Evolutionary conservation across 208 protist species (phyloP).

Genomic region (Leishmania lainsoni): DNA sequence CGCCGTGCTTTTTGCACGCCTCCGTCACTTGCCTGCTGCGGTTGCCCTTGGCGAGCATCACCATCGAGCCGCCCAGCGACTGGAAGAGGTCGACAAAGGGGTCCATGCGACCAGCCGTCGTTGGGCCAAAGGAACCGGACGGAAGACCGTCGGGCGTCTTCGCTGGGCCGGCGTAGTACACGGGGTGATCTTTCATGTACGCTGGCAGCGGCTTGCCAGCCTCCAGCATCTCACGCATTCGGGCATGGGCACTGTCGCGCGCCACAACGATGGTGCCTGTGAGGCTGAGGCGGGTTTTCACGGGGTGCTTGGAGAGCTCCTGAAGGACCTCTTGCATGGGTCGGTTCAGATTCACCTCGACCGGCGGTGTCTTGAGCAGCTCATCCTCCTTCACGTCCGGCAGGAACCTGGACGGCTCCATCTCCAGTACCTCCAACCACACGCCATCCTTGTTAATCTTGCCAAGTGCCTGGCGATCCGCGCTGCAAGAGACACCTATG

Average conservation of each 20-base stretch:
- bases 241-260: constrained; percentile 97
- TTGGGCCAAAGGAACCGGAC: constrained; percentile 96
- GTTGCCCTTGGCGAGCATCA: constrained; percentile 98
- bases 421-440: constrained; percentile 96
- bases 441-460: constrained; percentile 97
- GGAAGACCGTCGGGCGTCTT: constrained; percentile 95
- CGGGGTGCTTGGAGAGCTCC: constrained; percentile 86
- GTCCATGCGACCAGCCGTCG: constrained; percentile 97
- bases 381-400: constrained; percentile 89
- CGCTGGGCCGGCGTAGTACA: constrained; percentile 98
- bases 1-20: constrained; percentile 95
- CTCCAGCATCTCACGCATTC: constrained; percentile 92
- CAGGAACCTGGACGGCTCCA: constrained; percentile 93
- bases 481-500: constrained; percentile 97
- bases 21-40: constrained; percentile 90
- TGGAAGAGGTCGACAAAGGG: constrained; percentile 96
- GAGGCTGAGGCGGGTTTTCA: constrained; percentile 94
- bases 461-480: constrained; percentile 93
- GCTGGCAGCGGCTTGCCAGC: constrained; percentile 87
- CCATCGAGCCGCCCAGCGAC: constrained; percentile 86
- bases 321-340: constrained; percentile 89
- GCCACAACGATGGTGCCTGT: constrained; percentile 97
- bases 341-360: constrained; percentile 93
- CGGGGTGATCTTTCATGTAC: constrained; percentile 95
- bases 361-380: constrained; percentile 67